Evolutionary conservation across 2,329 filamentous ascomycete genomes (phyloP).

Genomic region (Stagonosporopsis tanaceti): DNA sequence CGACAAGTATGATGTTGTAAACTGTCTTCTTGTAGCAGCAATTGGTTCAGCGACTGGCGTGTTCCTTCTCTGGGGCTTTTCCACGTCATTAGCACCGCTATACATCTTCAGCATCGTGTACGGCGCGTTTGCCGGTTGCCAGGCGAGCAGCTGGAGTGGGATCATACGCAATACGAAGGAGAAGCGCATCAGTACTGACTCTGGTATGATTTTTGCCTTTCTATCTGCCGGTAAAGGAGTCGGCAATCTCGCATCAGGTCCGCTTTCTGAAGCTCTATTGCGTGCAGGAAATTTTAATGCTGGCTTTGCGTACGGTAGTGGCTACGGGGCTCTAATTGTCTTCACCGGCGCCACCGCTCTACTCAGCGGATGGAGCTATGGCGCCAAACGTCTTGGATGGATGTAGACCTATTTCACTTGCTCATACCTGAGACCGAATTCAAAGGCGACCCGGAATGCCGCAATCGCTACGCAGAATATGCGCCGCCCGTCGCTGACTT

Average conservation of each 20-base stretch:
- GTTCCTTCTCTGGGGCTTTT: conserved; percentile 57
- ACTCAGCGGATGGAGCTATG: conserved; percentile 40
- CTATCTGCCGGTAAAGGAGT: conserved; percentile 60
- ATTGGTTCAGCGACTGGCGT: conserved; percentile 47
- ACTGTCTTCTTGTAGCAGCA: conserved; percentile 49
- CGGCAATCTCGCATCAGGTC: conserved; percentile 60
- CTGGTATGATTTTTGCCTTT: conserved; percentile 59
- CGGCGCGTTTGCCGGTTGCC: conserved; percentile 53
- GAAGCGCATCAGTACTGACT: conserved; percentile 50
- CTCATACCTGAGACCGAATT: not conserved
- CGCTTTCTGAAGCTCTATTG: conserved; percentile 58
- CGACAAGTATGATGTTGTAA: conserved; percentile 51
- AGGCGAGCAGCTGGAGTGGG: conserved; percentile 54
- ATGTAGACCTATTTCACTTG: conserved; percentile 22
- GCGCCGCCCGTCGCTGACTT: not conserved
- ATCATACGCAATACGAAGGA: conserved; percentile 54
- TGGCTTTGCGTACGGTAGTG: conserved; percentile 53
- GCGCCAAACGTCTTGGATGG: conserved; percentile 43
- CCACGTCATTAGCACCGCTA: conserved; percentile 51
- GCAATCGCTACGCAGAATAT: not conserved
- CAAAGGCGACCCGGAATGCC: not conserved
- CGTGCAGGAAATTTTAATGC: conserved; percentile 48
- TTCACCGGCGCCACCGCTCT: conserved; percentile 54
- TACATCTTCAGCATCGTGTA: conserved; percentile 56
- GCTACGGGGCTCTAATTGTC: conserved; percentile 53